Evolutionary conservation across 2,329 filamentous ascomycete genomes (phyloP).

Genomic region (Microdochium bolleyi): DNA sequence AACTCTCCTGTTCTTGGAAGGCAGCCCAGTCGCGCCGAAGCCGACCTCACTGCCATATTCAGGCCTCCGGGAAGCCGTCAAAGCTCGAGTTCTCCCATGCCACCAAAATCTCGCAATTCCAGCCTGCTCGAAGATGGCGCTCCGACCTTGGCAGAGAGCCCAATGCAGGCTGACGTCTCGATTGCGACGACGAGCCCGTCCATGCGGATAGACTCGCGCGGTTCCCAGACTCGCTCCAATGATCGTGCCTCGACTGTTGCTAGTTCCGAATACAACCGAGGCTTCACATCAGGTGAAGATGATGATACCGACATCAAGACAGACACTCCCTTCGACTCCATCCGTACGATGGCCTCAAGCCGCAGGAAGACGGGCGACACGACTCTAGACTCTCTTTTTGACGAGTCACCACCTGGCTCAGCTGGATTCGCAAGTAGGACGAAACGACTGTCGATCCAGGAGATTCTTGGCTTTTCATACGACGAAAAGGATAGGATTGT

Average conservation of each 20-base stretch:
- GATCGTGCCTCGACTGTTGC: slow-evolving; percentile 58
- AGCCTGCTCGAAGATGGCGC: slow-evolving; percentile 43
- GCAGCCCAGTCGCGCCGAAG: slow-evolving; percentile 17
- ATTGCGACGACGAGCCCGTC: slow-evolving; percentile 3
- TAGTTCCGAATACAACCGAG: slow-evolving; percentile 63
- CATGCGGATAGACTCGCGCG: slow-evolving; percentile 16
- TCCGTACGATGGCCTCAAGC: slow-evolving; percentile 62
- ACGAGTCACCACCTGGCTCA: slow-evolving; percentile 63
- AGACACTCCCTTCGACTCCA: slow-evolving; percentile 69
- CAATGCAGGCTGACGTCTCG: not conserved
- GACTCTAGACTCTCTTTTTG: slow-evolving; percentile 72
- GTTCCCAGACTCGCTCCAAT: slow-evolving; percentile 22
- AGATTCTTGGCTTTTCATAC: slow-evolving; percentile 47
- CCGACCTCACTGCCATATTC: slow-evolving; percentile 20
- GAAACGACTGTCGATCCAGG: slow-evolving; percentile 50
- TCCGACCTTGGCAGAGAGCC: not conserved
- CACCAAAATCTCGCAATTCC: slow-evolving; percentile 44
- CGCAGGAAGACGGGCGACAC: slow-evolving; percentile 61
- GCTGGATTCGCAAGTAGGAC: slow-evolving; percentile 39
- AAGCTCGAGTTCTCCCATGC: slow-evolving; percentile 47
- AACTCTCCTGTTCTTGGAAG: slow-evolving; percentile 15
- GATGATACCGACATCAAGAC: slow-evolving; percentile 74
- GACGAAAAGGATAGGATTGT: slow-evolving; percentile 49
- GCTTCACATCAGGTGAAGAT: slow-evolving; percentile 61
- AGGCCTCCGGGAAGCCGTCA: slow-evolving; percentile 26